Evolutionary conservation across 768 basidiomycete genomes (phyloP), one percentile per base, ranked within the genome.

Genomic region (Pleurotus citrinopileatus): DNA sequence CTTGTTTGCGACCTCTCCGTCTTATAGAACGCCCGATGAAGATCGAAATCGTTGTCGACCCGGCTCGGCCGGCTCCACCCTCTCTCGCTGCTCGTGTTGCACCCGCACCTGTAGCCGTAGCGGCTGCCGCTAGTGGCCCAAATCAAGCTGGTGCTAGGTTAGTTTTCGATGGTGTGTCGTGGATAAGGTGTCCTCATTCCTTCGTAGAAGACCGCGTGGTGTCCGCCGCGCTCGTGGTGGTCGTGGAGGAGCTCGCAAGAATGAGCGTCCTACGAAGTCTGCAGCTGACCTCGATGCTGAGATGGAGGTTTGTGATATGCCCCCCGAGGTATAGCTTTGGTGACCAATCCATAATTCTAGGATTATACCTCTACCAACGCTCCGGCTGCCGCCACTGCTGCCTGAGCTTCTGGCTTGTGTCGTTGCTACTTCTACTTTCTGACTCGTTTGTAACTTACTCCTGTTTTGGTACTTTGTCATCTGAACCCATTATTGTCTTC

Each of bases 11-110:
- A 61, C 37, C 48, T 51, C 23, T 20, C 20, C 26, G 26, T 44
- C 62, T 58, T 71, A 71, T 66, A 98, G 96, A 91, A 80, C 91
- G 91, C 61, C 91, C 93, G 20, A 97, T 98, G 94, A 96, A 94
- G 80, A 94, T 98, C 58, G 96, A 99, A 79, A 92, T 98, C 60
- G 84, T 98, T 42, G 81, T 96, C 67, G 92, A 96, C 74, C 92
- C 92, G 10, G 79, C 86, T 42, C 79, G 81, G 38, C 69, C 86
- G n/a, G 77, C 82, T 9, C 69, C 76, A 8, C 75, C 76, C 17
- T 79, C 90, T 3, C 78, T 99, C 59, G 84, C 83, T 15, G 82
- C 89, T 22, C 91, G 97, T 51, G 91, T 99, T 29, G 90, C 91
- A 3, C 91, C 93, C 29, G 81, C 84, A 2, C 72, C 82, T 12